A percentile compares a stretch with the other conserved stretches of the same genome.
These are phyloP conservation scores for Camelina sativa DNA, from an alignment of 345 rosid species.

Conservation along the genomic window DNA sequence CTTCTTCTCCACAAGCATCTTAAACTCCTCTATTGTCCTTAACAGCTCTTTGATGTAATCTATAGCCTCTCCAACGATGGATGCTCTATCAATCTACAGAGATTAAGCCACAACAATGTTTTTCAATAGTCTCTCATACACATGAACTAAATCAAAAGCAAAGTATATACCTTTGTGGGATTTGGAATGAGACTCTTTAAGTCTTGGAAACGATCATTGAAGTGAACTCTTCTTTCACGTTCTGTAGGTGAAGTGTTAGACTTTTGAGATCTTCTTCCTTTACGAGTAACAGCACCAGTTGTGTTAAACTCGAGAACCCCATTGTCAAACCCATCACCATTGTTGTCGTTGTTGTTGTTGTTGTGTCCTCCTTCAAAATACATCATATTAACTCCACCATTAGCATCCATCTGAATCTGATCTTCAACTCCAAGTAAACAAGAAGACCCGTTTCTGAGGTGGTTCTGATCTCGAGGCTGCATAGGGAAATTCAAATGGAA, in stretches of 20 bases:
- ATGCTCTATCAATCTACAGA: constrained; percentile 67
- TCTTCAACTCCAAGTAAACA: constrained; percentile 48
- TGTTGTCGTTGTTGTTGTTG: constrained; percentile 26
- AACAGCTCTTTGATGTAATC: constrained; percentile 76
- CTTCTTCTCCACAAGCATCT: constrained; percentile 71
- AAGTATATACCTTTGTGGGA: constrained; percentile 55
- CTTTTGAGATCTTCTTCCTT: constrained; percentile 53
- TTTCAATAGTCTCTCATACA: constrained; percentile 2
- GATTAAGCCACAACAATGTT: constrained; percentile 14
- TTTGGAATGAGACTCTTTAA: constrained; percentile 64
- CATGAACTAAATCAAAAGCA: constrained; percentile 2
- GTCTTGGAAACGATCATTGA: constrained; percentile 53
- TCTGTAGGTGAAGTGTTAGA: constrained; percentile 64
- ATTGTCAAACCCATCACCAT: constrained; percentile 44
- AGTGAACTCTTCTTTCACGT: constrained; percentile 64
- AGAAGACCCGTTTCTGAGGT: constrained; percentile 37
- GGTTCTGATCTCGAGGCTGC: constrained; percentile 49
- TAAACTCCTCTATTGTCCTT: constrained; percentile 62
- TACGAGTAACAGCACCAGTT: constrained; percentile 41
- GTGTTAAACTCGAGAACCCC: constrained; percentile 42
- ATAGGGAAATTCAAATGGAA: constrained; percentile 68
- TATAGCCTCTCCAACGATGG: constrained; percentile 74
- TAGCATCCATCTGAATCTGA: constrained; percentile 43
- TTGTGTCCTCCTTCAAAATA: constrained; percentile 41
- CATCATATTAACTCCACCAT: constrained; percentile 42